phyloP scores from a whole-genome alignment of 2,329 filamentous ascomycete species.

The Fusarium scirpi region DNA sequence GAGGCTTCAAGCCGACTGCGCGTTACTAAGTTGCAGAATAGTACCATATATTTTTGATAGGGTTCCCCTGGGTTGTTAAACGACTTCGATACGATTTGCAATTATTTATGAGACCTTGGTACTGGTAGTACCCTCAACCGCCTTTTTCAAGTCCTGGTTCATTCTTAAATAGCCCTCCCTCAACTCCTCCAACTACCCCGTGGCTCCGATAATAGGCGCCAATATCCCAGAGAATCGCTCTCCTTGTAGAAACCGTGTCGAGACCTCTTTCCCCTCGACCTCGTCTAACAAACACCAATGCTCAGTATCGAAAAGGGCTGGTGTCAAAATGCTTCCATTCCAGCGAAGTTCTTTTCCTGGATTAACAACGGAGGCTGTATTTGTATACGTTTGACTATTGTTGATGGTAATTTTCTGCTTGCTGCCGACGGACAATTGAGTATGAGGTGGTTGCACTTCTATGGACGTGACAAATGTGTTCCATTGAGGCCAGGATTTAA shows the following conservation, averaged over 20 bases:
- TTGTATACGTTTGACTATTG: neutral
- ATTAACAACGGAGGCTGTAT: neutral
- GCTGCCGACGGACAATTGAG: neutral
- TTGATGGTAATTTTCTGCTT: conserved; percentile 7
- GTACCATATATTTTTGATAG: neutral
- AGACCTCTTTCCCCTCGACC: rapidly evolving
- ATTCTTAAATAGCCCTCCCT: neutral
- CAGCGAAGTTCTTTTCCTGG: neutral
- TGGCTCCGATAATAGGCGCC: neutral
- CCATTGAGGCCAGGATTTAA: conserved; percentile 7
- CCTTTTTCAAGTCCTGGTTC: conserved; percentile 1
- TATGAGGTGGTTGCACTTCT: neutral
- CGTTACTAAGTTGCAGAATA: neutral
- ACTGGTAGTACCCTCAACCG: neutral
- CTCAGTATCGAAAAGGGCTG: neutral
- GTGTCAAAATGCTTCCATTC: conserved; percentile 5
- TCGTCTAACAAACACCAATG: conserved; percentile 12
- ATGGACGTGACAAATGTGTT: conserved; percentile 21
- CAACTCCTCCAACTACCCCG: conserved; percentile 1
- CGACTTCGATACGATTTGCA: neutral
- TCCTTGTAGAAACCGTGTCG: conserved; percentile 2
- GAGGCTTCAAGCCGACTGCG: neutral
- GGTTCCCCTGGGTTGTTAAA: rapidly evolving
- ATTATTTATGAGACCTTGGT: neutral
- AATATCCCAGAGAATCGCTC: conserved; percentile 15